A percentile compares a stretch with the other conserved stretches of the same genome.
These are phyloP conservation scores for Teratosphaeria viscida DNA, from an alignment of 2,329 filamentous ascomycete genomes.

Conservation along the genomic window DNA sequence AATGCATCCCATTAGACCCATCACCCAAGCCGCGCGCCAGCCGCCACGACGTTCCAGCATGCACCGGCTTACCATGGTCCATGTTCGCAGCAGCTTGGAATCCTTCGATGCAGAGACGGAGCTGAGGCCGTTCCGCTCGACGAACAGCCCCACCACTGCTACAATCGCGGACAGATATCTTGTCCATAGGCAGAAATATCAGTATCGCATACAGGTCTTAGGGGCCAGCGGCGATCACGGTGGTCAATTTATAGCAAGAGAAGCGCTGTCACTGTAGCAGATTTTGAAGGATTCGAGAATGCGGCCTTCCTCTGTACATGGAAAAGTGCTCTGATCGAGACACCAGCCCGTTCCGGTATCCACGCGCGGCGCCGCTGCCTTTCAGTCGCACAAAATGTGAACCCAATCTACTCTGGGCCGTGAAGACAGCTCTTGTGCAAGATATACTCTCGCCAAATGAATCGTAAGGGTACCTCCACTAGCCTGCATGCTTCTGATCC, in stretches of 20 bases:
- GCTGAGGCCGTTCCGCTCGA: not conserved
- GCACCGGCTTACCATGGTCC: not conserved
- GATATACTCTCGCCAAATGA: not conserved
- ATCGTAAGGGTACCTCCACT: not conserved
- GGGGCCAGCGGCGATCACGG: too few relatives aligned
- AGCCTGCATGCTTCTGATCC: not conserved
- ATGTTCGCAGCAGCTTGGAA: not conserved
- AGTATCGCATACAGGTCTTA: too few relatives aligned
- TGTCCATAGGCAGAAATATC: too few relatives aligned
- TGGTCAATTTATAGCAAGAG: too few relatives aligned
- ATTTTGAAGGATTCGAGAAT: not conserved
- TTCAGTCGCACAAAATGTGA: not conserved
- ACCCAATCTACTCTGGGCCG: not conserved
- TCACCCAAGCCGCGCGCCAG: not conserved
- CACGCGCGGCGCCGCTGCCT: not conserved
- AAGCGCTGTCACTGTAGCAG: too few relatives aligned
- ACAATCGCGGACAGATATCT: not conserved
- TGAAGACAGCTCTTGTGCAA: not conserved
- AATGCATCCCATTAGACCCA: not conserved
- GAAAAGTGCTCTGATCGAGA: not conserved
- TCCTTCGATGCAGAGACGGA: not conserved
- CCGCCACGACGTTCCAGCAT: not conserved
- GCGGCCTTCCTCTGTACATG: not conserved
- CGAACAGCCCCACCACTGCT: not conserved
- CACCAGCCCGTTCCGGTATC: not conserved